Evolutionary conservation across 2,329 filamentous ascomycete genomes (phyloP).

Genomic region (Monosporascus sp.): DNA sequence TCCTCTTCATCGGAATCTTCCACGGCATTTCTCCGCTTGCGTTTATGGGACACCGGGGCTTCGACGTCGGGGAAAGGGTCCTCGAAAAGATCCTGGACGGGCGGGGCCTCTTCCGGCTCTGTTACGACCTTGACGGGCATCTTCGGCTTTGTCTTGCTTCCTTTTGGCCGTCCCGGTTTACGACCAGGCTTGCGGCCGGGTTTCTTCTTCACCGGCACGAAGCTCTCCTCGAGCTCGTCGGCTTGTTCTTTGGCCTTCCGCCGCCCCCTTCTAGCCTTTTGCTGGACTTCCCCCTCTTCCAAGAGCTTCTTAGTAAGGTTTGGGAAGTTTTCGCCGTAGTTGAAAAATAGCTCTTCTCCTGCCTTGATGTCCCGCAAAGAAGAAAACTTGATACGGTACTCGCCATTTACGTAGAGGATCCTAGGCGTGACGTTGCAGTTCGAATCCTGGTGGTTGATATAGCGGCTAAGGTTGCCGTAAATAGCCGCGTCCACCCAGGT

Average conservation of each 20-base stretch:
- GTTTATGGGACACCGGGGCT: constrained; percentile 15
- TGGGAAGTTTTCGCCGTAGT: constrained; percentile 68
- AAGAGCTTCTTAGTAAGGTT: constrained; percentile 51
- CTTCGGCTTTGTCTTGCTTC: constrained; percentile 17
- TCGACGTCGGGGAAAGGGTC: constrained; percentile 17
- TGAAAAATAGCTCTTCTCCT: constrained; percentile 76
- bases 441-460: constrained; percentile 69
- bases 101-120: constrained; percentile 20
- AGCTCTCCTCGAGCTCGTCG: constrained; percentile 10
- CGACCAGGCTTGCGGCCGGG: constrained; percentile 21
- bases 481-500: constrained; percentile 70
- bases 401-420: constrained; percentile 68
- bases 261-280: constrained; percentile 15
- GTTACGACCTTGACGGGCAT: constrained; percentile 22
- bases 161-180: constrained; percentile 12
- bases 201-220: constrained; percentile 16
- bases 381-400: constrained; percentile 70
- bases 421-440: constrained; percentile 59
- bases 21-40: constrained; percentile 16
- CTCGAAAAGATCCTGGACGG: constrained; percentile 14
- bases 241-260: constrained; percentile 23
- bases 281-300: constrained; percentile 34
- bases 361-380: constrained; percentile 60
- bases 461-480: constrained; percentile 74
- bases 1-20: constrained; percentile 21